Evolutionary conservation across 2,329 filamentous ascomycete genomes (phyloP).

Genomic region (Chalaropsis ovoidea): DNA sequence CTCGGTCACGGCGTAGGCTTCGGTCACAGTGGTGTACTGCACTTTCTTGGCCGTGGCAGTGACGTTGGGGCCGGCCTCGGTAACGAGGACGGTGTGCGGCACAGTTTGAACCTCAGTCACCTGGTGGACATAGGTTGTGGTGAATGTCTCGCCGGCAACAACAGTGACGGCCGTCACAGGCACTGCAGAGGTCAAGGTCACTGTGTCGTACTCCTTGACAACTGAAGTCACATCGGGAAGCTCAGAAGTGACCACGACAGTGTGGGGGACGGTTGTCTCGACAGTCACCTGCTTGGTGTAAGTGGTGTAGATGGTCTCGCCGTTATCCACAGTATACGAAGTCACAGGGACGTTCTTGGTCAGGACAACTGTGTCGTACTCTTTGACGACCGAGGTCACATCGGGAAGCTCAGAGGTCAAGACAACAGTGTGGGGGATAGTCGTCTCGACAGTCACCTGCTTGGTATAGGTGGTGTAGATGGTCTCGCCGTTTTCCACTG

Average conservation of each 20-base stretch:
- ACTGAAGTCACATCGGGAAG: slow-evolving; percentile 10
- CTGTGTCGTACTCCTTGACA: slow-evolving; percentile 12
- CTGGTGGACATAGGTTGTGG: slow-evolving; percentile 10
- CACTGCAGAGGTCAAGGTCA: slow-evolving; percentile 5
- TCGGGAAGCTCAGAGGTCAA: slow-evolving; percentile 15
- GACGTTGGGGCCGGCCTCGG: slow-evolving; percentile 10
- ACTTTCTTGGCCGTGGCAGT: not conserved
- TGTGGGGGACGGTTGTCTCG: slow-evolving; percentile 11
- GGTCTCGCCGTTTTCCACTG: slow-evolving; percentile 19
- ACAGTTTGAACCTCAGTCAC: slow-evolving; percentile 3
- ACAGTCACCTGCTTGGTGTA: slow-evolving; percentile 14
- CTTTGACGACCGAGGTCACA: slow-evolving; percentile 1
- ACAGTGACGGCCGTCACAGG: slow-evolving; percentile 16
- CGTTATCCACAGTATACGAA: slow-evolving; percentile 11
- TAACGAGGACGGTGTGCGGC: slow-evolving; percentile 13
- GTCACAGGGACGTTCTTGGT: slow-evolving; percentile 14
- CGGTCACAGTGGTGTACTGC: slow-evolving; percentile 9
- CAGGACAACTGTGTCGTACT: slow-evolving; percentile 1
- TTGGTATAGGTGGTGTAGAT: slow-evolving; percentile 18
- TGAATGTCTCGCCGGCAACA: slow-evolving; percentile 20
- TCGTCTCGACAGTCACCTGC: slow-evolving; percentile 10
- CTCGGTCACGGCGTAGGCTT: not conserved
- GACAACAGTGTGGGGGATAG: slow-evolving; percentile 10
- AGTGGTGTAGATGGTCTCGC: slow-evolving; percentile 21
- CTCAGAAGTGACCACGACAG: slow-evolving; percentile 15